Evolutionary conservation across 2,329 filamentous ascomycete species (phyloP), one percentile per base, ranked within the genome.

Genomic region (Emericellopsis cladophorae): DNA sequence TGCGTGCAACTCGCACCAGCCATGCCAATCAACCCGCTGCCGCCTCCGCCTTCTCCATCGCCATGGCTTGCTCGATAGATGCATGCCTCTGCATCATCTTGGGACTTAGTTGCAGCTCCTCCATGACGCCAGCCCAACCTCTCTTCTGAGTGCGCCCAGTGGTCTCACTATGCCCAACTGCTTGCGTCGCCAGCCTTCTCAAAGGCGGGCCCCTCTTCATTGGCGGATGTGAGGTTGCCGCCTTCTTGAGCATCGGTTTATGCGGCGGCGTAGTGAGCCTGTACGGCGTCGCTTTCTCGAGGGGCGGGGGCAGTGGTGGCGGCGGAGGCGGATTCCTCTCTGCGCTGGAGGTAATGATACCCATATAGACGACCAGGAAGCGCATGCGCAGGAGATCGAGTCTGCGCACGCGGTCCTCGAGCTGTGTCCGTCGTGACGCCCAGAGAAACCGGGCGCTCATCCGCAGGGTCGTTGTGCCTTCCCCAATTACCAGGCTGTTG

Each of bases 291-390:
- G 12, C 39, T 14, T 21, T 41, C 12, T 32, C 14, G n/a, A 26
- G n/a, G 9, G 40, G 40, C 7, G 44, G 47, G 23, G 51, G 44
- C 8, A 53, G 50, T 2, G 54, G 57, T 42, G 46, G 56, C 40
- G 43, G 55, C 42, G 46, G 47, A 4, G 49, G 44, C 1, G 55
- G 52, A 31, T 60, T 53, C 44, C 60, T 65, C 40, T 58, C 57
- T 31, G 55, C 51, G 36, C 51, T 50, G 40, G 57, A 57, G 31
- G 60, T 54, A 40, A 80, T 65, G 45, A 78, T 68, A 46, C 75
- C 72, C 72, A 81, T 73, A 55, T 78, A 79, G 31, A 78, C 66
- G 31, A 79, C 74, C 26, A 81, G 58, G 52, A 81, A 80, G 45
- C 76, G 70, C 73, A 78, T 79, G 53, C 76, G 67, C 52, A 81